phyloP scores from a whole-genome alignment of 2,329 filamentous ascomycete genomes.

The Drechslera avenae region DNA sequence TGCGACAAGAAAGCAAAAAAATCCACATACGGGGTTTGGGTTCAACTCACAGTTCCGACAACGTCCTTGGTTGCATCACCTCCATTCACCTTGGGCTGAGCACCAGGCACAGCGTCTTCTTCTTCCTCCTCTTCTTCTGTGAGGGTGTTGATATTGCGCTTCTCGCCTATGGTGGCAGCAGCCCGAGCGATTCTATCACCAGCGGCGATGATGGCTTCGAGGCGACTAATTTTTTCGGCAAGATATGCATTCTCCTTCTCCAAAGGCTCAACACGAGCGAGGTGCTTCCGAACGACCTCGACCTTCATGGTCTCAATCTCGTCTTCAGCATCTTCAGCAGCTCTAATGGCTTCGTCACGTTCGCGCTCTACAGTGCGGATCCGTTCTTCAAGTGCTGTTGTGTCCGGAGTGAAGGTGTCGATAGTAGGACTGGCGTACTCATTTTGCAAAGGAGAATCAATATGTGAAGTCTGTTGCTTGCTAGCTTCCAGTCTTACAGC shows the following conservation, averaged over 20 bases:
- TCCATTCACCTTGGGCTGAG: slow-evolving; percentile 13
- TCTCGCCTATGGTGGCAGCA: slow-evolving; percentile 43
- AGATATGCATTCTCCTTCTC: slow-evolving; percentile 41
- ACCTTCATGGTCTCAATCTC: slow-evolving; percentile 45
- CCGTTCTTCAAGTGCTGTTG: slow-evolving; percentile 17
- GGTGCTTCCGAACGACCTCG: slow-evolving; percentile 44
- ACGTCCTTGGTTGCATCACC: slow-evolving; percentile 27
- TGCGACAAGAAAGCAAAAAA: not conserved
- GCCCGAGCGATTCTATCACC: slow-evolving; percentile 45
- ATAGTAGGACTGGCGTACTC: slow-evolving; percentile 20
- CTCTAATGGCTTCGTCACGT: slow-evolving; percentile 27
- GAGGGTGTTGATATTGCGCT: slow-evolving; percentile 39
- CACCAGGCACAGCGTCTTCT: slow-evolving; percentile 8
- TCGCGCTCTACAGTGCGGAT: slow-evolving; percentile 23
- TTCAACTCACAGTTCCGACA: slow-evolving; percentile 44
- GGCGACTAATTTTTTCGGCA: slow-evolving; percentile 41
- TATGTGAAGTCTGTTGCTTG: slow-evolving; percentile 22
- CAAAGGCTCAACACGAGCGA: slow-evolving; percentile 42
- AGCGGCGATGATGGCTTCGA: slow-evolving; percentile 43
- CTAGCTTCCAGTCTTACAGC: slow-evolving; percentile 20
- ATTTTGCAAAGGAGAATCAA: slow-evolving; percentile 25
- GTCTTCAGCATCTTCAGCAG: slow-evolving; percentile 37
- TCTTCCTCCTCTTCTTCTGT: slow-evolving; percentile 38
- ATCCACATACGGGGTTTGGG: slow-evolving; percentile 8
- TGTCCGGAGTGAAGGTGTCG: slow-evolving; percentile 16